Conservation (phyloP, 306 rosid species). For the Astragalus glycyphyllos region DNA sequence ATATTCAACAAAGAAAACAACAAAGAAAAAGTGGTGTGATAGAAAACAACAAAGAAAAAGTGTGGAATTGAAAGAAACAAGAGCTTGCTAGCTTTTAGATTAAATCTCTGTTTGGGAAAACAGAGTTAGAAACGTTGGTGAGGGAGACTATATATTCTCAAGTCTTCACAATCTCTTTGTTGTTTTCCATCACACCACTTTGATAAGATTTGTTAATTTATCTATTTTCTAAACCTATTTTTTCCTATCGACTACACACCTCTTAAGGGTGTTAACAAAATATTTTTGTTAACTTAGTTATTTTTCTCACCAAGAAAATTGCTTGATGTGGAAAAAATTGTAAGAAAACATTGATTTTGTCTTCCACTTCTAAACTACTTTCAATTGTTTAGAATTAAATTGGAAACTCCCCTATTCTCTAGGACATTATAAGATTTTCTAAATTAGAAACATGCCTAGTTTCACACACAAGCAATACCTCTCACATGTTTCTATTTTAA, state of each 20-base stretch:
- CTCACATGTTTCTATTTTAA: slow-evolving; percentile 32
- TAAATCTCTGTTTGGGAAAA: too few species aligned
- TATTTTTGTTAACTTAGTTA: background rate
- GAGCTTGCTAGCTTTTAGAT: too few species aligned
- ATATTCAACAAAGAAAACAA: too few species aligned
- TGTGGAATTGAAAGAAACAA: too few species aligned
- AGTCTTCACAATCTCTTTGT: too few species aligned
- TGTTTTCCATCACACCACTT: too few species aligned
- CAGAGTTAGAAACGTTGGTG: too few species aligned
- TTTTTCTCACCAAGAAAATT: background rate
- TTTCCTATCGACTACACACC: background rate
- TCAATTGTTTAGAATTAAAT: slow-evolving; percentile 8
- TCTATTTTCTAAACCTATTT: too few species aligned
- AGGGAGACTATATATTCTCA: too few species aligned
- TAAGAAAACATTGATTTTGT: slow-evolving; percentile 12
- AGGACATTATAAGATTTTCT: slow-evolving; percentile 18
- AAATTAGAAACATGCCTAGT: slow-evolving; percentile 26
- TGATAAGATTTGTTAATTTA: too few species aligned
- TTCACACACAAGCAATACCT: slow-evolving; percentile 25
- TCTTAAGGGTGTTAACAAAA: background rate
- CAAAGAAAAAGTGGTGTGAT: too few species aligned
- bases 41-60: too few species aligned
- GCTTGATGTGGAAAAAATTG: slow-evolving; percentile 18
- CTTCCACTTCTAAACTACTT: slow-evolving; percentile 35
- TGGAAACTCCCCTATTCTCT: slow-evolving; percentile 22